Percentiles rank a stretch among this genome's conserved stretches.
Evolutionary conservation across 73 alveolate species (phyloP).

Genomic region (Paramecium sexaurelia): DNA sequence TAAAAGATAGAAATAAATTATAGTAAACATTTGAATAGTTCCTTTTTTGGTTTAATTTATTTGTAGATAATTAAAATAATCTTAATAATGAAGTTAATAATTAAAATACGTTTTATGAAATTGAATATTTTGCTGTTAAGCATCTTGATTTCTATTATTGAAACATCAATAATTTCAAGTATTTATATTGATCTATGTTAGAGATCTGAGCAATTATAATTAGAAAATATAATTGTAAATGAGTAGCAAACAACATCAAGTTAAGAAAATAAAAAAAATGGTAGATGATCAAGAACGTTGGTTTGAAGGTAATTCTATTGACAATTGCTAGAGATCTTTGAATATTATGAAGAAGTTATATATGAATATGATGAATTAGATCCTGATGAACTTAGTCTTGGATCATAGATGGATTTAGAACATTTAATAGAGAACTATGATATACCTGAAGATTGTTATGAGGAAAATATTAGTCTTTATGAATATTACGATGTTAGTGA

Average conservation of each 20-base stretch:
- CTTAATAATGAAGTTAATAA: not conserved
- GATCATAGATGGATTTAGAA: slow-evolving; percentile 2
- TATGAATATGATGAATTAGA: not conserved
- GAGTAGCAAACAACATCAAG: not conserved
- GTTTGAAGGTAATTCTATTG: not conserved
- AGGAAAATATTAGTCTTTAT: not conserved
- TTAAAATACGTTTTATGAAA: not conserved
- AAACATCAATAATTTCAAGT: not conserved
- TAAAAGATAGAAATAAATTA: not conserved
- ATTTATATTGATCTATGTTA: not conserved
- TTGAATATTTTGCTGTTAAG: not conserved
- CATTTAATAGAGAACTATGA: not conserved
- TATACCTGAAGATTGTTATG: slow-evolving; percentile 8
- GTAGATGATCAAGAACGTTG: not conserved
- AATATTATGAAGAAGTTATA: not conserved
- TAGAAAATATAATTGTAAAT: not conserved
- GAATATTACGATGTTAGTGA: not conserved
- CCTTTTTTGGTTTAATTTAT: not conserved
- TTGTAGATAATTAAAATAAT: not conserved
- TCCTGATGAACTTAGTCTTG: slow-evolving; percentile 3
- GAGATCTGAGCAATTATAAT: not conserved
- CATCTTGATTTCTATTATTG: not conserved
- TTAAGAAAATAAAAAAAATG: not conserved
- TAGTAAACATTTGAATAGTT: not conserved
- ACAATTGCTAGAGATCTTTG: not conserved